phyloP scores from a whole-genome alignment of 768 basidiomycete species.

The Hygrophorus russula region DNA sequence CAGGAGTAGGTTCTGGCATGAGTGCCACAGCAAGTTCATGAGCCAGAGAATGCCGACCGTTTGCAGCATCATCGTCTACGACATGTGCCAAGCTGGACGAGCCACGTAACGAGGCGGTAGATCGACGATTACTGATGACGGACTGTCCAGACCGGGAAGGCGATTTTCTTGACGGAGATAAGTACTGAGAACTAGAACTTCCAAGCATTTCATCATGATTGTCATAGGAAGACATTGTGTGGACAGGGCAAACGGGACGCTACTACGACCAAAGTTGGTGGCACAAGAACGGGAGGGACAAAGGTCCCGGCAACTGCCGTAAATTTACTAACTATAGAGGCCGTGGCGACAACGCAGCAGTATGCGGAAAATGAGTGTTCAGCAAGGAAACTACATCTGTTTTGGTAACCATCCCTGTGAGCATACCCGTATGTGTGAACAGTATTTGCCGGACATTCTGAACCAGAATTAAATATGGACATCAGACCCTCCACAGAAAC shows the following conservation, averaged over 20 bases:
- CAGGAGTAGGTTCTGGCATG: slow-evolving; percentile 75
- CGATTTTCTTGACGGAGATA: slow-evolving; percentile 14
- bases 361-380: slow-evolving; percentile 47
- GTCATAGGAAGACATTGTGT: slow-evolving; percentile 1
- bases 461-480: background rate
- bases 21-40: slow-evolving; percentile 82
- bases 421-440: slow-evolving; percentile 47
- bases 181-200: background rate
- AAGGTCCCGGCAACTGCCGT: too few relatives aligned
- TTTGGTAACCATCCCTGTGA: slow-evolving; percentile 61
- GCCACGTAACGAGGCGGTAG: slow-evolving; percentile 39
- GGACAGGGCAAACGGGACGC: background rate
- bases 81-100: slow-evolving; percentile 20
- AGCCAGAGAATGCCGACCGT: slow-evolving; percentile 60
- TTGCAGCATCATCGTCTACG: slow-evolving; percentile 31
- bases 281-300: too few relatives aligned
- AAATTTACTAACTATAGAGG: too few relatives aligned
- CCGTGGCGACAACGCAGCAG: slow-evolving; percentile 20
- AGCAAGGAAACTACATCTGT: slow-evolving; percentile 51
- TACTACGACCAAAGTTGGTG: too few relatives aligned
- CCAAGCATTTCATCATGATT: background rate
- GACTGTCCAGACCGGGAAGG: slow-evolving; percentile 18
- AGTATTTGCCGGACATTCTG: slow-evolving; percentile 62
- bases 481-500: background rate
- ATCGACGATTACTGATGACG: slow-evolving; percentile 30